Percentiles rank a stretch among this genome's conserved stretches.
phyloP scores from a whole-genome alignment of 306 rosid genomes.

The Hippophae tibetana region DNA sequence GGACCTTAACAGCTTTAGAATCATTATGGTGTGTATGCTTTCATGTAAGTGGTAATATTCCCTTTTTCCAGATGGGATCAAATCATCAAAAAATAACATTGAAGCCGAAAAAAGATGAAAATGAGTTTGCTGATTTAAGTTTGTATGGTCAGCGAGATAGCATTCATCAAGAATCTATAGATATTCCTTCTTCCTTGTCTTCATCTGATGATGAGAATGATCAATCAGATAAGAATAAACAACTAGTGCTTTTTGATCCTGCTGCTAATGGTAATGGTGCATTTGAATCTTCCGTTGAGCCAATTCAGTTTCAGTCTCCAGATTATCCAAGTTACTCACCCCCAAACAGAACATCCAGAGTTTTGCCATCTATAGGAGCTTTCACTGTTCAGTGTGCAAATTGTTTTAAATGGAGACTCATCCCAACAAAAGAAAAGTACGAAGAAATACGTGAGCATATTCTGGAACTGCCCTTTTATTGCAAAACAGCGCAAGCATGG shows the following conservation, averaged over 20 bases:
- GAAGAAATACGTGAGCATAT: constrained; percentile 84
- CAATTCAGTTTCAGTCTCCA: constrained; percentile 21
- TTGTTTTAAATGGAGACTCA: constrained; percentile 94
- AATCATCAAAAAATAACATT: no score
- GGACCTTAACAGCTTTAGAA: no score
- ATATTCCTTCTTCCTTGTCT: constrained; percentile 23
- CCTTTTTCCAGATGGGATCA: no score
- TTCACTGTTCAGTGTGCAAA: constrained; percentile 86
- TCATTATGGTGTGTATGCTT: no score
- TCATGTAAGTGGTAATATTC: no score
- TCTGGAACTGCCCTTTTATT: constrained; percentile 62
- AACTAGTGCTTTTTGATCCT: constrained; percentile 65
- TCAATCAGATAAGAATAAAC: constrained; percentile 32
- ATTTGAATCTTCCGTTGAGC: constrained; percentile 29
- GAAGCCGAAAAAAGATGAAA: no score
- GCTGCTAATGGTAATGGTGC: constrained; percentile 23
- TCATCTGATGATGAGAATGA: constrained; percentile 42
- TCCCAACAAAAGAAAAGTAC: constrained; percentile 77
- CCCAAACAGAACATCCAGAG: constrained; percentile 31
- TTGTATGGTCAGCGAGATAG: no score
- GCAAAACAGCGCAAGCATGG: constrained; percentile 72
- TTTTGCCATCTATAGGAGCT: constrained; percentile 71
- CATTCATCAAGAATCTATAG: no score
- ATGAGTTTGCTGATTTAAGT: no score
- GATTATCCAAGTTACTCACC: constrained; percentile 11